Conservation (phyloP, 805 yeast species). For the Saccharomycodes ludwigii region DNA sequence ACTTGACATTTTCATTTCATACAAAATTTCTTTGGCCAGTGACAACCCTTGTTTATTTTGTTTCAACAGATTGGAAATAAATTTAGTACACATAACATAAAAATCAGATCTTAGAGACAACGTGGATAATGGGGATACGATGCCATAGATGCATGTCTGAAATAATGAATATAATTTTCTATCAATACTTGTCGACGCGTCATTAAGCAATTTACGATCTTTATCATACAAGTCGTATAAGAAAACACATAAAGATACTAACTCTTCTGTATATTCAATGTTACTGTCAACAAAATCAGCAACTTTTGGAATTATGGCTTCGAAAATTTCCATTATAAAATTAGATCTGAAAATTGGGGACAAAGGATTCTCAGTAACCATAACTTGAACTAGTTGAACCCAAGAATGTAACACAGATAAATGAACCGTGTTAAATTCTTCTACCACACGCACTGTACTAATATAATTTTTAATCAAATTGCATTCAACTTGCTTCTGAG, state of each 20-base stretch:
- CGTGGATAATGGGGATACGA: slow-evolving; percentile 57
- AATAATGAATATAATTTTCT: slow-evolving; percentile 58
- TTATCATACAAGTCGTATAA: slow-evolving; percentile 51
- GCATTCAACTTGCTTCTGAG: slow-evolving; percentile 14
- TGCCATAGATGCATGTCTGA: slow-evolving; percentile 61
- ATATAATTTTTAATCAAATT: slow-evolving; percentile 24
- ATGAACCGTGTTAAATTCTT: slow-evolving; percentile 39
- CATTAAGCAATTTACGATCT: slow-evolving; percentile 25
- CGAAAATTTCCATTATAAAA: slow-evolving; percentile 68
- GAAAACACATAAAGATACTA: slow-evolving; percentile 64
- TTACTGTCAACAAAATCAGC: slow-evolving; percentile 62
- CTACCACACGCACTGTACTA: slow-evolving; percentile 33
- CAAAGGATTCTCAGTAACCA: slow-evolving; percentile 51
- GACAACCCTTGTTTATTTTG: slow-evolving; percentile 19
- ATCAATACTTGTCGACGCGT: slow-evolving; percentile 27
- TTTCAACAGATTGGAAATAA: slow-evolving; percentile 37
- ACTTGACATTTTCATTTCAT: slow-evolving; percentile 41
- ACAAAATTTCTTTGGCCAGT: slow-evolving; percentile 34
- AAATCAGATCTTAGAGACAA: slow-evolving; percentile 63
- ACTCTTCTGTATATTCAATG: slow-evolving; percentile 55
- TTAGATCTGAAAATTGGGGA: slow-evolving; percentile 34
- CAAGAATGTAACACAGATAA: slow-evolving; percentile 63
- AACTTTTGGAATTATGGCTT: slow-evolving; percentile 61
- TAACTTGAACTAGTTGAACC: slow-evolving; percentile 67
- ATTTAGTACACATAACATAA: slow-evolving; percentile 60